Percentiles rank a stretch among this genome's conserved stretches.
phyloP scores from a whole-genome alignment of 2,329 filamentous ascomycete genomes.

The Alternaria dauci region DNA sequence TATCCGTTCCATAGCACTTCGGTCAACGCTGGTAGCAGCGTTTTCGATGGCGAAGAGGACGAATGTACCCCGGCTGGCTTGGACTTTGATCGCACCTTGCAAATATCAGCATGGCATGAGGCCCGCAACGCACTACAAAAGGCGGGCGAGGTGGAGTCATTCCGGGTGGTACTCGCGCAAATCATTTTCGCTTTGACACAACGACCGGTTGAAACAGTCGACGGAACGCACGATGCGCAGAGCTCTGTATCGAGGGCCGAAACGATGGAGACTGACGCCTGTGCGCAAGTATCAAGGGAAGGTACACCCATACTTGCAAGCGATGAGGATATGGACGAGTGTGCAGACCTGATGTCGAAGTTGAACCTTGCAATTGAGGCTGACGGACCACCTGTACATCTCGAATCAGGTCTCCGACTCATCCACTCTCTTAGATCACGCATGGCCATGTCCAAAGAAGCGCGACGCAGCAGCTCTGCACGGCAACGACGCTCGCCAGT shows the following conservation, averaged over 20 bases:
- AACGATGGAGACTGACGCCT: not conserved
- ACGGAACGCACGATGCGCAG: not conserved
- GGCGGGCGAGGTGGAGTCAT: slow-evolving; percentile 54
- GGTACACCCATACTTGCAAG: slow-evolving; percentile 1
- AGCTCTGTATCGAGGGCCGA: not conserved
- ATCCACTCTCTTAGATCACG: slow-evolving; percentile 49
- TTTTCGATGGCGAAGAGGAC: slow-evolving; percentile 17
- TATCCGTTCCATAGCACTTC: slow-evolving; percentile 39
- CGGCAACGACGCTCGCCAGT: slow-evolving; percentile 25
- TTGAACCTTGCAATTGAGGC: slow-evolving; percentile 45
- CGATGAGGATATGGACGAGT: slow-evolving; percentile 34
- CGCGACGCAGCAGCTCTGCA: slow-evolving; percentile 18
- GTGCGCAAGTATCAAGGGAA: not conserved
- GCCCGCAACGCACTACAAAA: slow-evolving; percentile 52
- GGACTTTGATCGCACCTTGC: slow-evolving; percentile 51
- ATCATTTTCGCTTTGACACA: slow-evolving; percentile 59
- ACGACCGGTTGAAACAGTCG: slow-evolving; percentile 44
- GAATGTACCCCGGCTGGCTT: slow-evolving; percentile 3
- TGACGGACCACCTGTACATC: slow-evolving; percentile 50
- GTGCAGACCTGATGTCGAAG: slow-evolving; percentile 42
- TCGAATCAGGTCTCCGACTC: slow-evolving; percentile 53
- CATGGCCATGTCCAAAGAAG: slow-evolving; percentile 34
- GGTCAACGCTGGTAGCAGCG: slow-evolving; percentile 13
- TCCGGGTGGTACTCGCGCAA: slow-evolving; percentile 56
- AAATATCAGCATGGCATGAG: slow-evolving; percentile 55